Conservation (phyloP, 768 basidiomycete species). For the Roridomyces roridus region DNA sequence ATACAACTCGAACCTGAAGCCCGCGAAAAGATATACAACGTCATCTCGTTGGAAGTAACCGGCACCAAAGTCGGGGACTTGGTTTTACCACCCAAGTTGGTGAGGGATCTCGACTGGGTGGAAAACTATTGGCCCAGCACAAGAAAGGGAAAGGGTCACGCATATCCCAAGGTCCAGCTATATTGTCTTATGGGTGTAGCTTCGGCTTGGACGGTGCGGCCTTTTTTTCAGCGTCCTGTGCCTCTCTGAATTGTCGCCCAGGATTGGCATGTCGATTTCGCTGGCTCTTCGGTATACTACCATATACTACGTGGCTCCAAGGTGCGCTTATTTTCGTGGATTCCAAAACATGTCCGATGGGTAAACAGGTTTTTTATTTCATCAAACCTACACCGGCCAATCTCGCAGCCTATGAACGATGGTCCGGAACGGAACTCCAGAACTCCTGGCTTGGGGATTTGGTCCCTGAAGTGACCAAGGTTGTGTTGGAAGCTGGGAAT, state of each 20-base stretch:
- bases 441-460: constrained; percentile 92
- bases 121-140: constrained; percentile 92
- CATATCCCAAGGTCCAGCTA: constrained; percentile 92
- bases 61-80: constrained; percentile 81
- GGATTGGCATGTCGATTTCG: constrained; percentile 99
- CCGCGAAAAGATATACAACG: constrained; percentile 90
- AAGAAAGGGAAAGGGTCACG: constrained; percentile 71
- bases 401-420: constrained; percentile 87
- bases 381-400: constrained; percentile 89
- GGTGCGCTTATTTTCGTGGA: constrained; percentile 44
- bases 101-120: constrained; percentile 95
- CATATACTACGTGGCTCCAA: constrained; percentile 88
- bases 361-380: constrained; percentile 88
- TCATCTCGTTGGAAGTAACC: constrained; percentile 94
- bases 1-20: constrained; percentile 68
- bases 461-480: constrained; percentile 90
- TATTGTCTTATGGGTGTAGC: constrained; percentile 98
- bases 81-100: constrained; percentile 83
- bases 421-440: constrained; percentile 93
- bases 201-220: constrained; percentile 90
- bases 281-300: constrained; percentile 97
- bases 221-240: background rate
- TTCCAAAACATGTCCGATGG: background rate
- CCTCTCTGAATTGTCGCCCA: constrained; percentile 34
- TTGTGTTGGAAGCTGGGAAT: constrained; percentile 76